Conservation (phyloP, 1,284 basidiomycete species). For the Papiliotrema flavescens region DNA sequence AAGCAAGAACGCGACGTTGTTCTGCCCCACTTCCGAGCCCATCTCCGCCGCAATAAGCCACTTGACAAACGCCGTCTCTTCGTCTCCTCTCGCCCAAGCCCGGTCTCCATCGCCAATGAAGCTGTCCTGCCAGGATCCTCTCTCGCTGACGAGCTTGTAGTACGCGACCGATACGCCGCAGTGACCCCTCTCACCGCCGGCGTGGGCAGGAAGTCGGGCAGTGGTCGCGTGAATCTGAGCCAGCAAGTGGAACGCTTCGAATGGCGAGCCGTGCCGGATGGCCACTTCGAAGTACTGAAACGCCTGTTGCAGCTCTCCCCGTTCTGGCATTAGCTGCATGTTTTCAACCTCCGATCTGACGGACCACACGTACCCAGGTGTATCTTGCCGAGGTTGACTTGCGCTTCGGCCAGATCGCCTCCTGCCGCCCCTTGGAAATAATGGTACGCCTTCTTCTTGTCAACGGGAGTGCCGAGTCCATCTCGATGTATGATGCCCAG, state of each 20-base stretch:
- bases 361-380: slow-evolving; percentile 61
- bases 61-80: slow-evolving; percentile 61
- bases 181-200: slow-evolving; percentile 49
- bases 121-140: slow-evolving; percentile 82
- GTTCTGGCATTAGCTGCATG: slow-evolving; percentile 19
- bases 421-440: slow-evolving; percentile 78
- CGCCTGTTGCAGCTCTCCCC: slow-evolving; percentile 53
- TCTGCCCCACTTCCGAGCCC: slow-evolving; percentile 89
- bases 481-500: slow-evolving; percentile 90
- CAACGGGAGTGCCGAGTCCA: slow-evolving; percentile 64
- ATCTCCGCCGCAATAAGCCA: slow-evolving; percentile 94
- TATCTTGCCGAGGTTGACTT: slow-evolving; percentile 83
- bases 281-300: slow-evolving; percentile 74
- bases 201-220: slow-evolving; percentile 45
- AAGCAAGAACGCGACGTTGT: slow-evolving; percentile 88
- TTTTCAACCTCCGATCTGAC: background rate
- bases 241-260: slow-evolving; percentile 89
- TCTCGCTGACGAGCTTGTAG: slow-evolving; percentile 82
- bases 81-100: slow-evolving; percentile 69
- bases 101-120: slow-evolving; percentile 77
- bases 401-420: slow-evolving; percentile 81
- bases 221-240: slow-evolving; percentile 69
- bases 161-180: slow-evolving; percentile 77
- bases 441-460: slow-evolving; percentile 55
- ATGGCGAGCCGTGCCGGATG: slow-evolving; percentile 76